Conservation (phyloP, 1,139 yeast genomes). For the Chernovozyma aurita region DNA sequence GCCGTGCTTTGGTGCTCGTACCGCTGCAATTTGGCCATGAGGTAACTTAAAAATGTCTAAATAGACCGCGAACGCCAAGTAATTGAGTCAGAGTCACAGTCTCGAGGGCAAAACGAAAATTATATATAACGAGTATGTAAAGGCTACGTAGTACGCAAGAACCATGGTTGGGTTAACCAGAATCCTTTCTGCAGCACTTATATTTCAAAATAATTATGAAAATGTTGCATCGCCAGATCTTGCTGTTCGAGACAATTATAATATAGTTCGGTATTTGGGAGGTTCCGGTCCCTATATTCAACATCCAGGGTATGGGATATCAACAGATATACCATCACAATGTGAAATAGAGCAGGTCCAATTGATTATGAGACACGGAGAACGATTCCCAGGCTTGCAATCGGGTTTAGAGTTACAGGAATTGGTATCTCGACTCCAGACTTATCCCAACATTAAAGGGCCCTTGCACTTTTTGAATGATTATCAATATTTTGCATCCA, state of each 20-base stretch:
- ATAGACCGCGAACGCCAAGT: too few relatives aligned
- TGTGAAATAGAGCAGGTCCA: conserved; percentile 35
- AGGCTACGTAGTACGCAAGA: too few relatives aligned
- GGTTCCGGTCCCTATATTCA: conserved; percentile 39
- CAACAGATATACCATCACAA: conserved; percentile 26
- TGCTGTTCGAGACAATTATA: conserved; percentile 27
- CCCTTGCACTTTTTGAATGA: conserved; percentile 23
- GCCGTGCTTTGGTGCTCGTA: too few relatives aligned
- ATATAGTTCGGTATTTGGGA: conserved; percentile 27
- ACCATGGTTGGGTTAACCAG: too few relatives aligned
- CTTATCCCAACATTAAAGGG: conserved; percentile 17
- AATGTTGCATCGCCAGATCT: conserved; percentile 25
- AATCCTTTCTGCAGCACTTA: neutral
- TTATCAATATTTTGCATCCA: conserved; percentile 22
- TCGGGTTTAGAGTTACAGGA: conserved; percentile 21
- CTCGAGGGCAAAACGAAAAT: too few relatives aligned
- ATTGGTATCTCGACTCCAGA: conserved; percentile 18
- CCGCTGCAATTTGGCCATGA: too few relatives aligned
- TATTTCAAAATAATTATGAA: neutral
- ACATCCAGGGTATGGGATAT: conserved; percentile 29
- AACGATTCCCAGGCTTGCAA: conserved; percentile 28
- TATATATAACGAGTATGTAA: too few relatives aligned
- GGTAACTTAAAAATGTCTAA: too few relatives aligned
- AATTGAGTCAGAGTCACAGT: too few relatives aligned
- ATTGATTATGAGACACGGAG: conserved; percentile 33